These are phyloP conservation scores for Bretziella fagacearum DNA, from an alignment of 2,329 filamentous ascomycete genomes.

Conservation along the genomic window DNA sequence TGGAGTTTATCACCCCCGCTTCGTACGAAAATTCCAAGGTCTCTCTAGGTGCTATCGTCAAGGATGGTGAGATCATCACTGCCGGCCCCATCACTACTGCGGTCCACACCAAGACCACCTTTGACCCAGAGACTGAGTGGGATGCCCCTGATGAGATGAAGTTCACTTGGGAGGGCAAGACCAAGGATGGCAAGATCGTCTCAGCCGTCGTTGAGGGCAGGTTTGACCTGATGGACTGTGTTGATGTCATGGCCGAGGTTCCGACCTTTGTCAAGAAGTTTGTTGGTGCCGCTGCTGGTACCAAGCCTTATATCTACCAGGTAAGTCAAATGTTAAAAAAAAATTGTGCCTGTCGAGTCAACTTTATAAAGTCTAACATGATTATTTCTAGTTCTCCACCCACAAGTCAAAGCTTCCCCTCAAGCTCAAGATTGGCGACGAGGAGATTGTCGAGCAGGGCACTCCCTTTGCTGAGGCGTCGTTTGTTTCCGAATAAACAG, in stretches of 20 bases:
- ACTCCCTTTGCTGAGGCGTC: conserved; percentile 75
- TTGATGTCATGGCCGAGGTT: conserved; percentile 94
- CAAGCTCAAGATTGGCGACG: conserved; percentile 71
- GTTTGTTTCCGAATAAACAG: conserved; percentile 56
- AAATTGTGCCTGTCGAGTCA: not conserved
- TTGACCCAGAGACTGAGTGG: conserved; percentile 71
- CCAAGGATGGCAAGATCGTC: conserved; percentile 57
- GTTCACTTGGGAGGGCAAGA: conserved; percentile 63
- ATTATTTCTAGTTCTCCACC: conserved; percentile 46
- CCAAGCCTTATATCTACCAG: conserved; percentile 96
- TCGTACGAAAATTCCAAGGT: conserved; percentile 81
- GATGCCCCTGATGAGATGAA: conserved; percentile 63
- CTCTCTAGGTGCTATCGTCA: conserved; percentile 65
- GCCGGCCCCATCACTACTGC: conserved; percentile 50
- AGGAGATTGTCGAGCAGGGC: conserved; percentile 63
- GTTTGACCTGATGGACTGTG: conserved; percentile 51
- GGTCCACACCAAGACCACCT: conserved; percentile 50
- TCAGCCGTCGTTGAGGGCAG: conserved; percentile 51
- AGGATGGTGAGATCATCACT: conserved; percentile 62
- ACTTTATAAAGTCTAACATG: conserved; percentile 17
- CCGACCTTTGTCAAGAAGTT: conserved; percentile 92
- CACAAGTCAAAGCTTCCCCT: conserved; percentile 46
- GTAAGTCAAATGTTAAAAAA: conserved; percentile 29
- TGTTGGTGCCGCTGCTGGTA: conserved; percentile 72
- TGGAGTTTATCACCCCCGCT: conserved; percentile 88